Evolutionary conservation across 768 basidiomycete species (phyloP).

Genomic region (Termitomyces heimii): DNA sequence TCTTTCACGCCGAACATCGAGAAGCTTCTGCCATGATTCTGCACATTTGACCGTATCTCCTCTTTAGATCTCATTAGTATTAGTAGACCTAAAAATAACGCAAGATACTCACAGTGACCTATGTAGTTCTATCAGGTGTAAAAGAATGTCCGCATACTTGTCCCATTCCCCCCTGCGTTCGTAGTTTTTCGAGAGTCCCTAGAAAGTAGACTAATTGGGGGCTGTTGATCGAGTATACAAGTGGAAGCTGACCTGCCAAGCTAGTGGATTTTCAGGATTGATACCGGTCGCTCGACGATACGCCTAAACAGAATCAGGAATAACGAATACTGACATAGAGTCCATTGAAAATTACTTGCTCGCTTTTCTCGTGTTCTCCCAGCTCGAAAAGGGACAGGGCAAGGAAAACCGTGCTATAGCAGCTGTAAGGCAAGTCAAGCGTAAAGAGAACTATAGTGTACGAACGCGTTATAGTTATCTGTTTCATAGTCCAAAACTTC

Average conservation of each 20-base stretch:
- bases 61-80: constrained; percentile 29
- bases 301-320: constrained; percentile 37
- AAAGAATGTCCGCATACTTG: constrained; percentile 45
- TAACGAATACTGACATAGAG: neutral
- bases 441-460: constrained; percentile 11
- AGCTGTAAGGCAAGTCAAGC: neutral
- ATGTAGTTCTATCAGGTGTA: constrained; percentile 53
- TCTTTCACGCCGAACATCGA: constrained; percentile 54
- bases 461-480: constrained; percentile 85
- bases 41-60: constrained; percentile 76
- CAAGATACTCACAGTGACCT: constrained; percentile 43
- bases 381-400: constrained; percentile 78
- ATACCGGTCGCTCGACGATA: constrained; percentile 72
- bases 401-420: constrained; percentile 72
- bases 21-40: constrained; percentile 71
- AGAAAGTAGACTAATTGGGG: neutral
- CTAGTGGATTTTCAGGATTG: constrained; percentile 67
- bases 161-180: constrained; percentile 59
- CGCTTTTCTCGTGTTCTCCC: constrained; percentile 64
- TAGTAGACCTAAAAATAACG: neutral
- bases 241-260: constrained; percentile 68
- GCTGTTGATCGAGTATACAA: neutral
- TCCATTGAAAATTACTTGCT: constrained; percentile 59
- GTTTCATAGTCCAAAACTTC: constrained; percentile 71
- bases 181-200: constrained; percentile 74